Evolutionary conservation across 2,329 filamentous ascomycete genomes (phyloP).

Genomic region (Neurospora sp.): DNA sequence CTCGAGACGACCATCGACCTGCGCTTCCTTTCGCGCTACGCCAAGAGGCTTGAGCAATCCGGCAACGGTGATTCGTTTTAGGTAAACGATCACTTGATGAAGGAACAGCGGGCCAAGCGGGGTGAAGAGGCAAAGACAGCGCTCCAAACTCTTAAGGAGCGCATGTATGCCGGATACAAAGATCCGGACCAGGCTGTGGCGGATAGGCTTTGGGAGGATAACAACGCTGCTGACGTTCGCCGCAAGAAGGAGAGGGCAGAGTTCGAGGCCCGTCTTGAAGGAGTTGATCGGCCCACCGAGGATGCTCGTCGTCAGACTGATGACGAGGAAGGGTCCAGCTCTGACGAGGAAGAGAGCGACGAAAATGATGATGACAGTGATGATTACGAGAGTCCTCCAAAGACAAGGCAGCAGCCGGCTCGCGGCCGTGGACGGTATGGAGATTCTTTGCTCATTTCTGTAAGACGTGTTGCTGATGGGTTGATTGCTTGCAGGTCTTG

Average conservation of each 20-base stretch:
- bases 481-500: not conserved
- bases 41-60: not conserved
- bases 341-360: not conserved
- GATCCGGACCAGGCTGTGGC: constrained; percentile 12
- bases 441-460: not conserved
- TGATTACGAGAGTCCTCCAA: constrained; percentile 10
- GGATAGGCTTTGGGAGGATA: constrained; percentile 15
- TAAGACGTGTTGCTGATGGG: not conserved
- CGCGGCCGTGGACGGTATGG: not conserved
- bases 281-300: not conserved
- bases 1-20: constrained; percentile 17
- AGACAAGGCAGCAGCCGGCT: not conserved
- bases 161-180: constrained; percentile 16
- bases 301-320: not conserved
- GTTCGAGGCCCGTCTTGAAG: constrained; percentile 6
- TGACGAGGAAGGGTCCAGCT: not conserved
- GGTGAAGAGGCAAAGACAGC: constrained; percentile 5
- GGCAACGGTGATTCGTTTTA: constrained; percentile 2
- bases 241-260: constrained; percentile 6
- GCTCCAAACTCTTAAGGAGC: constrained; percentile 12
- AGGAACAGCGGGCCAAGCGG: constrained; percentile 7
- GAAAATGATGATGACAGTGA: not conserved
- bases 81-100: constrained; percentile 11
- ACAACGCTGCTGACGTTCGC: constrained; percentile 8
- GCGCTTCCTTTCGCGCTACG: constrained; percentile 9